Conservation (phyloP, 352 stramenopile species). For the Phytophthora cryptogea region DNA sequence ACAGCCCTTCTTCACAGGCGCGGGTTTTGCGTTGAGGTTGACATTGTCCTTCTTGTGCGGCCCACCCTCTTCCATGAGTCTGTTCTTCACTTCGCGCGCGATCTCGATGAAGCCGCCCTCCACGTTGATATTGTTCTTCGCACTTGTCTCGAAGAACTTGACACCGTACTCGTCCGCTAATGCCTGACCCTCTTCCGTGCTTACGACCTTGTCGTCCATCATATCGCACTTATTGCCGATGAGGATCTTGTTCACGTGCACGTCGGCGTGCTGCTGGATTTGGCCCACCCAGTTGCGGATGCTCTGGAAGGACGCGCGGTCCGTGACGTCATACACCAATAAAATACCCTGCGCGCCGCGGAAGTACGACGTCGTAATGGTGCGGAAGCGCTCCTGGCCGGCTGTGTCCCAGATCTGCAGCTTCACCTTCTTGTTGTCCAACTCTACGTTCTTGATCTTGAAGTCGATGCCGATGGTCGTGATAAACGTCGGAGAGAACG, state of each 20-base stretch:
- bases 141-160: constrained; percentile 96
- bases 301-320: constrained; percentile 97
- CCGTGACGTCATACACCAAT: constrained; percentile 98
- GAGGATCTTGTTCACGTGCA: constrained; percentile 99
- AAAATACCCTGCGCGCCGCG: constrained; percentile 98
- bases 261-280: constrained; percentile 98
- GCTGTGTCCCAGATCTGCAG: constrained; percentile 99
- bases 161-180: constrained; percentile 95
- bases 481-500: constrained; percentile 91
- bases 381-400: constrained; percentile 98
- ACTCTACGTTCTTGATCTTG: constrained; percentile 93
- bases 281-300: constrained; percentile 98
- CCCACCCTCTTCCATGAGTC: constrained; percentile 87
- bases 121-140: constrained; percentile 97
- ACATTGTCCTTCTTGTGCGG: constrained; percentile 87
- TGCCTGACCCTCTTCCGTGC: constrained; percentile 93
- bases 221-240: constrained; percentile 99
- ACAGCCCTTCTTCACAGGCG: constrained; percentile 83
- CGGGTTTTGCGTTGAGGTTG: constrained; percentile 79
- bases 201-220: constrained; percentile 96
- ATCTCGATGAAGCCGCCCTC: constrained; percentile 91
- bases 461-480: constrained; percentile 92
- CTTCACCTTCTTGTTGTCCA: constrained; percentile 98
- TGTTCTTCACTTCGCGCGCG: constrained; percentile 89
- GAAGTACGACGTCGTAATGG: constrained; percentile 99